Base-by-base conservation (phyloP, 208 protist species). In the Endotrypanum monterogeii region DNA sequence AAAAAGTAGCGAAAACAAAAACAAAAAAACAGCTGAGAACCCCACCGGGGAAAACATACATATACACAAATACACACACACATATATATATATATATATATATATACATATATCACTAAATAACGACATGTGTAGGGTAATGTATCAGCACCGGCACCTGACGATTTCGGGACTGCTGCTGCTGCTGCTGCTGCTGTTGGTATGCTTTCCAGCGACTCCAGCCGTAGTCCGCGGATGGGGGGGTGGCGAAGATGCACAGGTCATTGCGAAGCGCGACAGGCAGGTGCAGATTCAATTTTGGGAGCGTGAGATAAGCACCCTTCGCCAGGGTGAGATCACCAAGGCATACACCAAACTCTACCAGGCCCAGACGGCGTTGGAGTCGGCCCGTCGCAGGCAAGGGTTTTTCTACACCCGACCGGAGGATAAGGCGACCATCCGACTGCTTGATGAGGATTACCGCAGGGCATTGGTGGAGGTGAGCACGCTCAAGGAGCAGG, bases 401-500 rank as follows among this genome's bases (percentile, higher is more conserved):
- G 87, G 92, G 30, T 94, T 89, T 82, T 86, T 94, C 60, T 97
- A 86, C 74, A 89, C 88, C 7, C 82, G 68, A 0, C 44, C 67
- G 9, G 69, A 90, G 54, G 86, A 92, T 60, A 88, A 88, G 73
- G 89, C 85, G 14, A 86, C 78, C 5, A 93, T 97, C 32, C 80
- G 85, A n/a, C n/a, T 86, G 18, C 80, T 96, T 4, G 91, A 96
- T 54, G 90, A 91, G 70, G 87, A 93, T 51, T 88, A 87, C 71
- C 72, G 82, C 35, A 18, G 66, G 18, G 82, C 79, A 8, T 51
- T 91, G 32, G 67, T 82, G 12, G 84, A 87, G 52, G 66, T 97
- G 18, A 71, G 86, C 37, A 28, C 73, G n/a, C 63, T 96, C 4
- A 73, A 88, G 60, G 56, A 80, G 65, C 72, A 90, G 78, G 91